These are phyloP conservation scores for Acanthamoeba sp. DNA, from an alignment of 208 protist genomes.

Conservation along the genomic window DNA sequence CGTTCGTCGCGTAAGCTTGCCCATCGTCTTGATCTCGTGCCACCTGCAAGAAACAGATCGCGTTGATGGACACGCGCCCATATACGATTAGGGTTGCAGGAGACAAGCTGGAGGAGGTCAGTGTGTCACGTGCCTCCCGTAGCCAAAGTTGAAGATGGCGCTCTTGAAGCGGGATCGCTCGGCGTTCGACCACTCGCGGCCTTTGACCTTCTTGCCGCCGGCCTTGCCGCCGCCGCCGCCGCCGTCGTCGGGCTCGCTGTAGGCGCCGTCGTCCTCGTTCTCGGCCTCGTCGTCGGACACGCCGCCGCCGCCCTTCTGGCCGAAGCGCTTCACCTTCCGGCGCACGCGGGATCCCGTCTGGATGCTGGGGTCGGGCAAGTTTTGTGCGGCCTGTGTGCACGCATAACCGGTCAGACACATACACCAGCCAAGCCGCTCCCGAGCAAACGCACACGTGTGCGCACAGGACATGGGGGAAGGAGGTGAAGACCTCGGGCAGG, in stretches of 20 bases:
- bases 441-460: background rate
- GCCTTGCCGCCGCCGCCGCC: background rate
- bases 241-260: background rate
- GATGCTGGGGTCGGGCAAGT: background rate
- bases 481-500: slow-evolving; percentile 61
- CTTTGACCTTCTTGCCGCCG: background rate
- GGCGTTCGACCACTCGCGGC: background rate
- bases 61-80: background rate
- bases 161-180: slow-evolving; percentile 81
- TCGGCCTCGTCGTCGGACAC: slow-evolving; percentile 13
- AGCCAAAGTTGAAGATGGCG: slow-evolving; percentile 39
- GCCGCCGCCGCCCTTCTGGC: background rate
- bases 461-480: slow-evolving; percentile 62
- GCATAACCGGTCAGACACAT: no score
- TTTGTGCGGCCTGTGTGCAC: background rate
- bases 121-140: no score
- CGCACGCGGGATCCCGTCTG: slow-evolving; percentile 18
- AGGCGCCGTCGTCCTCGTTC: background rate
- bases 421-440: no score
- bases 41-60: no score
- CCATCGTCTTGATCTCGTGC: slow-evolving; percentile 43
- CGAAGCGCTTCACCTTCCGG: slow-evolving; percentile 4
- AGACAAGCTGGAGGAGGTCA: no score
- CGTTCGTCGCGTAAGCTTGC: slow-evolving; percentile 64
- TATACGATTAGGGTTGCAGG: no score